phyloP scores from a whole-genome alignment of 495 filamentous ascomycete genomes.

The Penicillium coprophilum region DNA sequence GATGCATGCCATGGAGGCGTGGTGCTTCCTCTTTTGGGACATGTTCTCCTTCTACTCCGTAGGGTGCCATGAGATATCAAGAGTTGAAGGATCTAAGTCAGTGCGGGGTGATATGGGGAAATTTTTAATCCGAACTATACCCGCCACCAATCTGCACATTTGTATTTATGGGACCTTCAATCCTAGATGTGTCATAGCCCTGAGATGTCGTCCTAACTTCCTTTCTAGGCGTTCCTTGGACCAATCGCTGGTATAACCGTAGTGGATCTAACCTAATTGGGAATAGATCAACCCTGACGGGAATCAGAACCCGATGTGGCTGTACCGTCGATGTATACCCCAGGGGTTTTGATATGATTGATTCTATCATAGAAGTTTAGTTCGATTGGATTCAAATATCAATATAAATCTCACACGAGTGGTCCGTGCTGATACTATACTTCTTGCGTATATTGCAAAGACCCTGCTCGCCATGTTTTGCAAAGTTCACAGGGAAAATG shows the following conservation, averaged over 20 bases:
- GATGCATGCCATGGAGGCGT: constrained; percentile 31
- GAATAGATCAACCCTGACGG: constrained; percentile 1
- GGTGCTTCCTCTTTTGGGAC: background rate
- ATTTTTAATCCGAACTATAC: constrained; percentile 7
- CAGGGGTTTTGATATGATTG: background rate
- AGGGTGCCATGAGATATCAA: background rate
- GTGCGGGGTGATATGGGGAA: constrained; percentile 4
- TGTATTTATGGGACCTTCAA: background rate
- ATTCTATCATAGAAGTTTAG: background rate
- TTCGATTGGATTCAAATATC: background rate
- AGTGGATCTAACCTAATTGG: background rate
- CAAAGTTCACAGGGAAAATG: constrained; percentile 7
- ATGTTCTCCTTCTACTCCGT: background rate
- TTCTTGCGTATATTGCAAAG: background rate
- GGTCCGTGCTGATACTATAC: background rate
- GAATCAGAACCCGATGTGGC: background rate
- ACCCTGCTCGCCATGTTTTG: constrained; percentile 1
- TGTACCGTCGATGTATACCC: background rate
- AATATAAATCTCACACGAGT: background rate
- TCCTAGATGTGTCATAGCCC: too few relatives aligned
- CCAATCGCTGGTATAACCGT: constrained; percentile 7
- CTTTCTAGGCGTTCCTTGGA: background rate
- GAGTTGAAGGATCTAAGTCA: background rate
- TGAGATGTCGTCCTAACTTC: background rate
- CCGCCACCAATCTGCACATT: background rate